Conservation (phyloP, 257 asterid genomes). For the Nicotiana undulata region DNA sequence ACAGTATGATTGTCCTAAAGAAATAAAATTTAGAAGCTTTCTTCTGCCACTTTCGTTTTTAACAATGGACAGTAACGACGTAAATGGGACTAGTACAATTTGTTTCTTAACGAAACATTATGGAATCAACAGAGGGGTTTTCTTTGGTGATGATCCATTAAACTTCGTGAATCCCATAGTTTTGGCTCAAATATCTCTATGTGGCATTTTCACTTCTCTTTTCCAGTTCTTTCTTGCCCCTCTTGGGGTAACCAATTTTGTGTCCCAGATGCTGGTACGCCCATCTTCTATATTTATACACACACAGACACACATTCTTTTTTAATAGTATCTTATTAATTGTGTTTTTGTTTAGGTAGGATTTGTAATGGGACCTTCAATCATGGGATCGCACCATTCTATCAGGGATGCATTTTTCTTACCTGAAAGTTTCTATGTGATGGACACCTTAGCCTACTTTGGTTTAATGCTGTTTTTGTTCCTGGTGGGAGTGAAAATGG, state of each 20-base stretch:
- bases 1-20: not conserved
- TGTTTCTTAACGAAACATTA: not conserved
- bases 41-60: not conserved
- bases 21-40: not conserved
- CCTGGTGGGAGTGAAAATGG: conserved; percentile 38
- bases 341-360: conserved; percentile 25
- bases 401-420: conserved; percentile 17
- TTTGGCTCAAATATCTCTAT: not conserved
- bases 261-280: conserved; percentile 12
- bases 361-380: conserved; percentile 28
- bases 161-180: not conserved
- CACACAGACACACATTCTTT: no score
- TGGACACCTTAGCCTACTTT: conserved; percentile 25
- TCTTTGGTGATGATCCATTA: not conserved
- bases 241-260: conserved; percentile 8
- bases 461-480: conserved; percentile 35
- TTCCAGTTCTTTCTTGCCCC: conserved; percentile 5
- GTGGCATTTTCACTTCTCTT: not conserved
- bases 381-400: conserved; percentile 10
- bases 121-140: not conserved
- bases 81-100: not conserved
- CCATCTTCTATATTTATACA: not conserved
- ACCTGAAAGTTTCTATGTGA: conserved; percentile 19
- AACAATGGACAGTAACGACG: not conserved
- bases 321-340: no score